These are phyloP conservation scores for Epichloe aotearoae DNA, from an alignment of 2,329 filamentous ascomycete genomes.

Conservation along the genomic window DNA sequence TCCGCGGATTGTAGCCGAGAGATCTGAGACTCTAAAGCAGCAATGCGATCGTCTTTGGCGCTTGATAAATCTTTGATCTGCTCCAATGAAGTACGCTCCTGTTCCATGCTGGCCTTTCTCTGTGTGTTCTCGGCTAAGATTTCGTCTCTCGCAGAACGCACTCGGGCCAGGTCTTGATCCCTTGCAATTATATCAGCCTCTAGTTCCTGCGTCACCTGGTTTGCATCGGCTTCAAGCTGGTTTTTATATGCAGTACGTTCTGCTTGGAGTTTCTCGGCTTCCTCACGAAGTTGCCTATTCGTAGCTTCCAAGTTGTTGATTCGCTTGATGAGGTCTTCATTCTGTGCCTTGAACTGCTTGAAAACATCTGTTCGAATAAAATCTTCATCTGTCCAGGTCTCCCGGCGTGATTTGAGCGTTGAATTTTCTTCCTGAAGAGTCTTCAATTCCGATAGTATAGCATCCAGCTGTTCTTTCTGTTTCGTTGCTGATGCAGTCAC, in stretches of 20 bases:
- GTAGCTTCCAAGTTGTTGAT: conserved; percentile 85
- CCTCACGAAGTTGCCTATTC: conserved; percentile 72
- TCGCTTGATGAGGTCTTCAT: conserved; percentile 84
- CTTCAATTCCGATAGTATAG: conserved; percentile 64
- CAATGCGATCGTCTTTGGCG: conserved; percentile 69
- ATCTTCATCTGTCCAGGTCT: conserved; percentile 77
- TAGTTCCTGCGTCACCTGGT: conserved; percentile 58
- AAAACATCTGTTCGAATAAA: conserved; percentile 88
- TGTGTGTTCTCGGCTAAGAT: conserved; percentile 68
- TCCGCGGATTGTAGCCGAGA: conserved; percentile 48
- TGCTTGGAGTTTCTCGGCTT: conserved; percentile 70
- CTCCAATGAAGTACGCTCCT: conserved; percentile 53
- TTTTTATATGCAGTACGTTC: conserved; percentile 73
- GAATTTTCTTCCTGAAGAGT: conserved; percentile 66
- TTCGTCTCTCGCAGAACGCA: conserved; percentile 76
- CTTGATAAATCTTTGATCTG: conserved; percentile 70
- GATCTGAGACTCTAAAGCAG: conserved; percentile 70
- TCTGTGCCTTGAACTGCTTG: conserved; percentile 78
- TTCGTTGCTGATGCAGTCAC: conserved; percentile 63
- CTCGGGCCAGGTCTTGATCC: conserved; percentile 74
- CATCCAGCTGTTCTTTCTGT: conserved; percentile 78
- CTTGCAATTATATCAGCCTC: conserved; percentile 70
- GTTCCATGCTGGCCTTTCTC: conserved; percentile 66
- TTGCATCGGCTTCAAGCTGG: conserved; percentile 70
- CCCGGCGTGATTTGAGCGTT: conserved; percentile 51